Conservation (phyloP, 2,329 filamentous ascomycete species). For the Eutypella sp. region DNA sequence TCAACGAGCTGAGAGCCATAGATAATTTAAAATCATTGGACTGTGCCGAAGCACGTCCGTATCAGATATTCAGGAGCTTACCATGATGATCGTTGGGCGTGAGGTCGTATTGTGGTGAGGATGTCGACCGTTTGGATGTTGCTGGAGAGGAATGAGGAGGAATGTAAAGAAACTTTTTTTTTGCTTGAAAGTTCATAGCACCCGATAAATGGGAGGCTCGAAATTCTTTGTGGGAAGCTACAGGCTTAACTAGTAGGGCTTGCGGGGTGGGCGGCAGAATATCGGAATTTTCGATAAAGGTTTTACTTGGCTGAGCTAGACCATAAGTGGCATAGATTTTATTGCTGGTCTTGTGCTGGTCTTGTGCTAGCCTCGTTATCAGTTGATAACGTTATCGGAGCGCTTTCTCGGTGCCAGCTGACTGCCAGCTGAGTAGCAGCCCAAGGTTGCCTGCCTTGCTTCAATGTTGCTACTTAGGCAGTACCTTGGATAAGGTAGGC, state of each 20-base stretch:
- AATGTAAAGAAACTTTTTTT: slow-evolving; percentile 25
- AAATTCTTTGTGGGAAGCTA: slow-evolving; percentile 17
- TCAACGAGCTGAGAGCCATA: slow-evolving; percentile 29
- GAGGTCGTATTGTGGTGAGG: slow-evolving; percentile 45
- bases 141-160: slow-evolving; percentile 26
- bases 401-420: no score
- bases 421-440: no score
- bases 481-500: no score
- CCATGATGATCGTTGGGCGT: slow-evolving; percentile 54
- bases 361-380: no score
- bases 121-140: slow-evolving; percentile 28
- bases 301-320: background rate
- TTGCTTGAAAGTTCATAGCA: slow-evolving; percentile 19
- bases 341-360: no score
- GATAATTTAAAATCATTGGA: slow-evolving; percentile 20
- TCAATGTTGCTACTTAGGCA: no score
- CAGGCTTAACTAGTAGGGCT: slow-evolving; percentile 17
- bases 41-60: slow-evolving; percentile 26
- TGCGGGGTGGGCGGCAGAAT: slow-evolving; percentile 15
- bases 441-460: no score
- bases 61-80: slow-evolving; percentile 44
- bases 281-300: slow-evolving; percentile 14
- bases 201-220: slow-evolving; percentile 13
- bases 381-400: no score
- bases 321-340: no score